Base-by-base conservation (phyloP, 441 rosid species). In the Geranium incanum region DNA sequence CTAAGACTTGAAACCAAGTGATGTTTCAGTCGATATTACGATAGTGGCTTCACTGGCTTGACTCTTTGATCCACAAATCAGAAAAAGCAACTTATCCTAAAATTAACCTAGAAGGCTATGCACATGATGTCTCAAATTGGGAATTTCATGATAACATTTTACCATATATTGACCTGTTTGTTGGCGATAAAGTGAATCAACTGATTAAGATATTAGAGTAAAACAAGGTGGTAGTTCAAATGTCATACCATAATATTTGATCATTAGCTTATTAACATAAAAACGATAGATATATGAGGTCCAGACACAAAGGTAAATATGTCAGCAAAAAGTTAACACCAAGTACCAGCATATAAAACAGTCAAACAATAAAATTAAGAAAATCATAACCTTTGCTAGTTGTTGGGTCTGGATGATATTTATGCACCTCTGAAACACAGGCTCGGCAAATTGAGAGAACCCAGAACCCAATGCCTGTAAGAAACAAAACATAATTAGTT, bases 381-480 rank as follows among this genome's bases (percentile, higher is more conserved):
- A 28, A 28, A 73, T 76, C 72, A 81, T 75, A 81, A 90, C 94
- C 94, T 87, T 86, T 71, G 97, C 95, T 79, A 85, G 62, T 69
- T 84, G 98, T 72, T 95, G 99, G 70, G 79, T 72, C 78, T 81
- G 92, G 72, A 95, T 86, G 83, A 95, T 88, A 80, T 78, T 79
- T 75, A 89, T 86, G 88, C 96, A 91, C 84, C 98, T 91, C 77
- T 88, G 93, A 75, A 86, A 95, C 64, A 95, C 97, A 79, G 97
- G 98, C 80, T 87, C 89, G 37, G 97, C 93, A 86, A 91, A 95
- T 77, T 88, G 97, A 80, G 86, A 80, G 80, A 95, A 91, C 68
- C 91, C 97, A 4, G 87, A 73, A 65, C 98, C 92, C 76, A 95
- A 83, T 59, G 98, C 97, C 99, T 95, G 95, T 69, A 84, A 79